Base-by-base conservation (phyloP, 2,329 filamentous ascomycete genomes). In the Sporothrix variecibatus region DNA sequence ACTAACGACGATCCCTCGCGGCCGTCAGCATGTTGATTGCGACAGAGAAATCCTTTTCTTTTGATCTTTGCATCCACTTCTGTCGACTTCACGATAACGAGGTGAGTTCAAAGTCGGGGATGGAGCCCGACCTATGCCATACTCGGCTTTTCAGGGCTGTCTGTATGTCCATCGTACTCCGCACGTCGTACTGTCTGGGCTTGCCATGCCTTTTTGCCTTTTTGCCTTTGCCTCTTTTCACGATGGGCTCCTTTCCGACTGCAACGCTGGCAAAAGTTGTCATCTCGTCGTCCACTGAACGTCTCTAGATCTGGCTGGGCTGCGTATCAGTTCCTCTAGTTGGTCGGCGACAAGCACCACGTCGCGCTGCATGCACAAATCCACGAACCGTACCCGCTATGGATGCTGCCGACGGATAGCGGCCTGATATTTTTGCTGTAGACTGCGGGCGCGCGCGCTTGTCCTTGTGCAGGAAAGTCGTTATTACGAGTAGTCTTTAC, bases 381-480 rank as follows among this genome's bases (percentile, higher is more conserved):
- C 20, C 34, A 26, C 60, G 31, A 64, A 64, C 34, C n/a, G 23
- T 67, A 23, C 38, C 38, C 62, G 62, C 62, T 67, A 23, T 67
- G 62, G 38, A n/a, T 46, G 62, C 62, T 67, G 62, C 46, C 65
- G 65, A 34, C 65, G 65, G 65, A 68, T 51, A 68, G 65, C 65
- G 65, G 65, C 65, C 64, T 68, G 67, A 69, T 60, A 34, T 46
- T 49, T 51, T 40, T 3, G 2, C 34, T 34, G 34, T 8, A n/a
- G 20, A 40, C 60, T 62, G 58, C 20, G 31, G 58, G 20, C 58
- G 38, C 62, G 49, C 28, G 12, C 34, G 12, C 34, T 60, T 71
- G 28, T 40, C n/a, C 51, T 15, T 28, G 34, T 34, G 34, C 34
- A 64, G 23, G 9, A 28, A 56, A 2, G 23, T 9, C 26, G 51